Evolutionary conservation across 2,329 filamentous ascomycete genomes (phyloP).

Genomic region (Metarhizium anisopliae): DNA sequence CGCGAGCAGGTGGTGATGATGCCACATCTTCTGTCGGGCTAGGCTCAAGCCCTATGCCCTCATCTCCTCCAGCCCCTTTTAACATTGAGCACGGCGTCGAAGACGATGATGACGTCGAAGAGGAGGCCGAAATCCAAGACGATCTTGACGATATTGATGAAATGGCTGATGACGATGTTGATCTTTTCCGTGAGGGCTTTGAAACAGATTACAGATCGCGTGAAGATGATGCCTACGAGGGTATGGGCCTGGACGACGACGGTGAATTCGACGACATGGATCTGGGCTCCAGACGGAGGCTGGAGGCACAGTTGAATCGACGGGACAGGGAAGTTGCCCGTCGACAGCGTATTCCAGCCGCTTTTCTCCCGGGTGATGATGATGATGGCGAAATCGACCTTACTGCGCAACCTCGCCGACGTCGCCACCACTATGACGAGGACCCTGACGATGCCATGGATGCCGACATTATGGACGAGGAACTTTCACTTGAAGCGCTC

Average conservation of each 20-base stretch:
- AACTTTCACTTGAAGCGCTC: constrained; percentile 83
- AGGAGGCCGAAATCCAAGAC: constrained; percentile 63
- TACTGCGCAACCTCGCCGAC: constrained; percentile 73
- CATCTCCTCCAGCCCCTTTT: constrained; percentile 51
- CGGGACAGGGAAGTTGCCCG: constrained; percentile 65
- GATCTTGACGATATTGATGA: constrained; percentile 73
- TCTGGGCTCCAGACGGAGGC: constrained; percentile 53
- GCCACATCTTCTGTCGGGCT: constrained; percentile 39
- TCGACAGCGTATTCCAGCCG: constrained; percentile 57
- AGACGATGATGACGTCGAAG: constrained; percentile 63
- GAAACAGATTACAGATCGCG: constrained; percentile 62
- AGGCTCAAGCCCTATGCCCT: constrained; percentile 56
- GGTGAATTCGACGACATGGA: constrained; percentile 65
- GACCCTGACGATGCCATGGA: constrained; percentile 88
- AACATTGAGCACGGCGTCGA: constrained; percentile 58
- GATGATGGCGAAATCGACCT: constrained; percentile 80
- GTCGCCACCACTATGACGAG: constrained; percentile 88
- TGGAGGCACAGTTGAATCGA: constrained; percentile 65
- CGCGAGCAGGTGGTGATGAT: constrained; percentile 43
- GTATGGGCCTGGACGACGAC: constrained; percentile 67
- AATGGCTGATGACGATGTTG: constrained; percentile 71
- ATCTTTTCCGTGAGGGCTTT: constrained; percentile 66
- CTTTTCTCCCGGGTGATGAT: constrained; percentile 72
- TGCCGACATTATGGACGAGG: constrained; percentile 90
- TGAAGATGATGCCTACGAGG: constrained; percentile 61